Percentiles rank a stretch among this genome's conserved stretches.
These are phyloP conservation scores for Naganishia kalamii DNA, from an alignment of 768 basidiomycete genomes.

Conservation along the genomic window DNA sequence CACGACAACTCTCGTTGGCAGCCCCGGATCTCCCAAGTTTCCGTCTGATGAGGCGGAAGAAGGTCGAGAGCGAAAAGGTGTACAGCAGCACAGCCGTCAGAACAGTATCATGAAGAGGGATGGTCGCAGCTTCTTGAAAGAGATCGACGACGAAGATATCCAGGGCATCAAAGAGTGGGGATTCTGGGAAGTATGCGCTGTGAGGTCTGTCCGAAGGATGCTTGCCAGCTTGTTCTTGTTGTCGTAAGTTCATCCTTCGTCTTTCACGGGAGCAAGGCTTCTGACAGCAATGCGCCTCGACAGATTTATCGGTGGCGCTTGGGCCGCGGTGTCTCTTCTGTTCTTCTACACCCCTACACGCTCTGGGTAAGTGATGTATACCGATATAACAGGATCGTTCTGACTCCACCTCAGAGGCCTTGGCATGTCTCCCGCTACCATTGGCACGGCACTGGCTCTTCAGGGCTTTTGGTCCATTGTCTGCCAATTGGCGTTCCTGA, in stretches of 20 bases:
- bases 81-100: constrained; percentile 8
- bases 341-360: constrained; percentile 40
- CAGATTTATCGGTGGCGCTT: constrained; percentile 41
- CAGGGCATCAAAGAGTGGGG: constrained; percentile 29
- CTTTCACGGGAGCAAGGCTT: neutral
- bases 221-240: constrained; percentile 36
- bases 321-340: constrained; percentile 39
- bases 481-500: constrained; percentile 39
- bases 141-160: constrained; percentile 9
- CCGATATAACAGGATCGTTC: neutral
- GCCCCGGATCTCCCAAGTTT: constrained; percentile 13
- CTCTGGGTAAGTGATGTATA: constrained; percentile 36
- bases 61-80: neutral
- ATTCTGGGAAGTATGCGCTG: constrained; percentile 38
- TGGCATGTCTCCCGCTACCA: constrained; percentile 40
- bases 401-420: constrained; percentile 31
- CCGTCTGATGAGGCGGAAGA: neutral
- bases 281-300: neutral
- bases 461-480: constrained; percentile 43
- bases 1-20: constrained; percentile 36
- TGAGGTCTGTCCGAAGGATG: constrained; percentile 35
- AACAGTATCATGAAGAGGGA: neutral
- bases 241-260: constrained; percentile 27
- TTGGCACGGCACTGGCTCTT: constrained; percentile 38
- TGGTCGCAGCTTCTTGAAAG: neutral